Percentiles rank a stretch among this genome's conserved stretches.
Evolutionary conservation across 371 early-diverging fungal species (phyloP).

Genomic region (Lichtheimia ramosa): DNA sequence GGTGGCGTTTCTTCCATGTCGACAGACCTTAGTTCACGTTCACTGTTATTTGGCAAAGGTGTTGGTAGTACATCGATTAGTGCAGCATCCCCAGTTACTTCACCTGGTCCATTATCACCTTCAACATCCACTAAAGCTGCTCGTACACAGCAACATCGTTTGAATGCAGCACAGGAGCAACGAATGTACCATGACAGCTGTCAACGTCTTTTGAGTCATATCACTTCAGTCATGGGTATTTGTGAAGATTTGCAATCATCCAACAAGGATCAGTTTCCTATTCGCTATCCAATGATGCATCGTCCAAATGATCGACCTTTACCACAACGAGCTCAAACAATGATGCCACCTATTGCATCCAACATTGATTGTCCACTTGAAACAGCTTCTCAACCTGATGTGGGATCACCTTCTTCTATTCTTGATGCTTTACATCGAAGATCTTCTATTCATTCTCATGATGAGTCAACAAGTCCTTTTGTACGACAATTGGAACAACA

Average conservation of each 20-base stretch:
- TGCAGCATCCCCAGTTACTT: background rate
- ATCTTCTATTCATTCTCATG: slow-evolving; percentile 15
- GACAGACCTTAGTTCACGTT: slow-evolving; percentile 4
- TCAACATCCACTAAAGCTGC: slow-evolving; percentile 19
- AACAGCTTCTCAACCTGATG: slow-evolving; percentile 37
- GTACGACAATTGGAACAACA: slow-evolving; percentile 23
- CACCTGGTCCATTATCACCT: slow-evolving; percentile 18
- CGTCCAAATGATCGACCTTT: slow-evolving; percentile 19
- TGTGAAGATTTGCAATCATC: slow-evolving; percentile 64
- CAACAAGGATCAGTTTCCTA: slow-evolving; percentile 63
- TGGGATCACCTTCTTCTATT: slow-evolving; percentile 26
- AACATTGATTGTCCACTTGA: slow-evolving; percentile 27
- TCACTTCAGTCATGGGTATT: slow-evolving; percentile 55
- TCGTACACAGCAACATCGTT: slow-evolving; percentile 41
- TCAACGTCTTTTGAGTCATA: slow-evolving; percentile 63
- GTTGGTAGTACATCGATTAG: background rate
- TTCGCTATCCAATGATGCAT: slow-evolving; percentile 62
- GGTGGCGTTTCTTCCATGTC: background rate
- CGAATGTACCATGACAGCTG: slow-evolving; percentile 72
- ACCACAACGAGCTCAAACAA: slow-evolving; percentile 39
- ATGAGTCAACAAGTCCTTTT: slow-evolving; percentile 10
- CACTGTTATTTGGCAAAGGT: slow-evolving; percentile 4
- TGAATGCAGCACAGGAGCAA: slow-evolving; percentile 58
- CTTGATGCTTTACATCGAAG: slow-evolving; percentile 28
- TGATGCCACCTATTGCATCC: slow-evolving; percentile 18